Conservation (phyloP, 495 filamentous ascomycete genomes). For the Podospora sp. region DNA sequence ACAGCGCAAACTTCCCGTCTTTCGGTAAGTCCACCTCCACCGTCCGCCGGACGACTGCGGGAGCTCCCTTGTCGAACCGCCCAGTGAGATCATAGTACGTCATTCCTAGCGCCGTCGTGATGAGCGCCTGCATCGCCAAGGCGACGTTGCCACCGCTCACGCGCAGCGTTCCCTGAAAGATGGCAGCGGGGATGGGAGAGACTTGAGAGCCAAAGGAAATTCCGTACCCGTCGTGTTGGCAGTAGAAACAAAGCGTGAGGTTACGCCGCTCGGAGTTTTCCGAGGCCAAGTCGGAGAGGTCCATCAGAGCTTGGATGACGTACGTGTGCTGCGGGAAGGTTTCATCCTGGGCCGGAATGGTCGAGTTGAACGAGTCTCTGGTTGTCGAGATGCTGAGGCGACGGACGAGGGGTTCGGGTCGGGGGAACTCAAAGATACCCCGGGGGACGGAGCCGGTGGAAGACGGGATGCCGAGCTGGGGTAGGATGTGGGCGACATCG, state of each 20-base stretch:
- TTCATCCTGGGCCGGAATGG: neutral
- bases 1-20: neutral
- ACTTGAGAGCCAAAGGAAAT: neutral
- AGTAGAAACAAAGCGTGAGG: neutral
- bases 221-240: neutral
- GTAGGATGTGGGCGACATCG: too few species aligned
- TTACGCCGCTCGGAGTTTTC: neutral
- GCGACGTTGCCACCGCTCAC: neutral
- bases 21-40: neutral
- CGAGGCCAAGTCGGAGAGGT: neutral
- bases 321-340: neutral
- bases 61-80: neutral
- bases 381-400: too few species aligned
- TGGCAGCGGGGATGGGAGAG: neutral
- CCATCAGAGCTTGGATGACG: neutral
- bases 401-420: too few species aligned
- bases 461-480: too few species aligned
- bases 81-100: neutral
- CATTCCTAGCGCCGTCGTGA: neutral
- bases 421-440: too few species aligned
- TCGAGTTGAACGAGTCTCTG: neutral
- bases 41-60: neutral
- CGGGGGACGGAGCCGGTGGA: too few species aligned
- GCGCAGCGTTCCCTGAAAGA: neutral
- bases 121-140: neutral